These are phyloP conservation scores for Lachancea quebecensis DNA, from an alignment of 805 yeast species.

Conservation along the genomic window DNA sequence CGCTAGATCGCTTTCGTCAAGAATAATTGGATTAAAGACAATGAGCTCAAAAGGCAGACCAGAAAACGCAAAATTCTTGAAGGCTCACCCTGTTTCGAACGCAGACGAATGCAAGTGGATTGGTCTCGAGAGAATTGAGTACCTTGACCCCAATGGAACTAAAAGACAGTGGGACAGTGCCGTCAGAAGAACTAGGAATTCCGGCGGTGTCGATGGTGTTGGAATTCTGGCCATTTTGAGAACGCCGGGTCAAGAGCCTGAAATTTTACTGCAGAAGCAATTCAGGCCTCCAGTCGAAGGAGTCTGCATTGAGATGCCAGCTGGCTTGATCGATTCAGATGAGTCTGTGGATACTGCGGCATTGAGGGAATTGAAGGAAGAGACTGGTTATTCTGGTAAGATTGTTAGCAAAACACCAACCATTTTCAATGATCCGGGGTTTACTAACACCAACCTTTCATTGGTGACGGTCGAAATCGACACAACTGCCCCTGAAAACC, in stretches of 20 bases:
- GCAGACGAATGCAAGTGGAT: conserved; percentile 59
- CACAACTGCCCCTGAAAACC: conserved; percentile 54
- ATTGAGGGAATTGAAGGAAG: conserved; percentile 79
- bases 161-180: conserved; percentile 88
- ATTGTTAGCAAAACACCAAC: conserved; percentile 41
- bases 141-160: conserved; percentile 65
- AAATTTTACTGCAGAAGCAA: conserved; percentile 70
- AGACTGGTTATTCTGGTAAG: conserved; percentile 83
- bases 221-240: conserved; percentile 72
- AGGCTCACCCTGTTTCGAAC: conserved; percentile 25
- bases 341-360: conserved; percentile 79
- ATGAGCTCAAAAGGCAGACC: conserved; percentile 33
- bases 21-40: conserved; percentile 1
- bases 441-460: conserved; percentile 80
- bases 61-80: conserved; percentile 30
- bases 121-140: conserved; percentile 56
- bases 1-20: neutral
- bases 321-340: conserved; percentile 83
- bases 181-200: conserved; percentile 63
- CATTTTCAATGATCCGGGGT: conserved; percentile 76
- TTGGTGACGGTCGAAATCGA: conserved; percentile 77
- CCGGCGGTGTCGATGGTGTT: conserved; percentile 73
- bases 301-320: conserved; percentile 89
- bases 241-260: conserved; percentile 42
- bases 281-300: conserved; percentile 89